A percentile compares a stretch with the other conserved stretches of the same genome.
phyloP scores from a whole-genome alignment of 352 stramenopile genomes.

The Phytophthora tubulina region DNA sequence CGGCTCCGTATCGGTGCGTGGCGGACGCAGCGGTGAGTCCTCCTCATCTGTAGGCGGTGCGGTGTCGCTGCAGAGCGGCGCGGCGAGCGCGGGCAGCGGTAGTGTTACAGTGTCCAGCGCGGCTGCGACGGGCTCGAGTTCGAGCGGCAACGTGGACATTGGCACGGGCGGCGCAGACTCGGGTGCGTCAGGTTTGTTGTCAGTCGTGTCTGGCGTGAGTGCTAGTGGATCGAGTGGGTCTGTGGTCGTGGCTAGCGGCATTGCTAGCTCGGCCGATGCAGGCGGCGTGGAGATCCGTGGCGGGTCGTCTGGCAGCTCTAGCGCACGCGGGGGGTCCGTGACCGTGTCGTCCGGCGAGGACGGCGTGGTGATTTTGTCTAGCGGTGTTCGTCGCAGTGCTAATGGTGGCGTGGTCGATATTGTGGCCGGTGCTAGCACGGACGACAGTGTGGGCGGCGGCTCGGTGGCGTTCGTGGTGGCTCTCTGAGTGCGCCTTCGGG shows the following conservation, averaged over 20 bases:
- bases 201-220: background rate
- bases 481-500: background rate
- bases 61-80: background rate
- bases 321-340: background rate
- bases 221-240: background rate
- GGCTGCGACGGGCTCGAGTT: background rate
- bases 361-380: background rate
- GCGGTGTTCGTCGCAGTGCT: background rate
- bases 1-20: background rate
- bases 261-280: background rate
- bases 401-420: background rate
- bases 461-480: background rate
- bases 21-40: background rate
- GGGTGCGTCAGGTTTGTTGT: background rate
- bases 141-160: background rate
- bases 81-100: background rate
- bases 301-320: background rate
- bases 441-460: background rate
- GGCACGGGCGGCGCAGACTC: background rate
- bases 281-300: constrained; percentile 18
- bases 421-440: constrained; percentile 2
- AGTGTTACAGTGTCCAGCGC: background rate
- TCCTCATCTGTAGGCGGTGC: background rate
- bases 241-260: background rate
- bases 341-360: background rate